Base-by-base conservation (phyloP, 345 rosid genomes). In the Trapa incisa region DNA sequence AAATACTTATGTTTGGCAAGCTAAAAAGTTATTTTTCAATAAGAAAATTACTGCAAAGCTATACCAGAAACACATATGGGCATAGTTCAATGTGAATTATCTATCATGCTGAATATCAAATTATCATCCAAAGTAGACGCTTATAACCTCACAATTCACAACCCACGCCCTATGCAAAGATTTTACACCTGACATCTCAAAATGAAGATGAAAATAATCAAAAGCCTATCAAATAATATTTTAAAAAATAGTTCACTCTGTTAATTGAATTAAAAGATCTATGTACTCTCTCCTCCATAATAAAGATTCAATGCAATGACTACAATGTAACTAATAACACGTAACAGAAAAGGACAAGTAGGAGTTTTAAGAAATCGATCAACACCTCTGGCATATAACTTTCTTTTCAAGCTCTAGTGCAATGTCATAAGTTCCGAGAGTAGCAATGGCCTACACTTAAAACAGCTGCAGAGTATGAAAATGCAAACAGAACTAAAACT, bases 381-480 rank as follows among this genome's bases (percentile, higher is more conserved):
- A 75, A 56, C 61, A 89, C 98, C 98, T 89, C 79, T 86, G 96
- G 76, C 96, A 89, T 70, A 92, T 80, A 54, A 89, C 83, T 83
- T 92, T 92, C 88, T 86, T 89, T 67, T 96, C 98, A 77, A 92
- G 75, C 75, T 89, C 96, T 71, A 87, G 69, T 6, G 94, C 92
- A 66, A 89, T 84, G 74, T 92, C 98, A 76, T 87, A 92, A 36
- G 96, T 89, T 62, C 96, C 96, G 64, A 92, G 86, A 38, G 93
- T 84, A 58, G 96, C 98, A 67, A 88, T 77, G 61, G 85, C 93
- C 98, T 92, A 78, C 67, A 75, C 33, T 4, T 45, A 73, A 47
- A 52, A 73, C n/a, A 56, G 6, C 63, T 5, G 38, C 38, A 32
- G 11, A 32, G 33, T 58, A 1, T 22, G 37, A 57, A 2, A 57